Conservation (phyloP, 2,329 filamentous ascomycete species). For the Tolypocladium tundrense region DNA sequence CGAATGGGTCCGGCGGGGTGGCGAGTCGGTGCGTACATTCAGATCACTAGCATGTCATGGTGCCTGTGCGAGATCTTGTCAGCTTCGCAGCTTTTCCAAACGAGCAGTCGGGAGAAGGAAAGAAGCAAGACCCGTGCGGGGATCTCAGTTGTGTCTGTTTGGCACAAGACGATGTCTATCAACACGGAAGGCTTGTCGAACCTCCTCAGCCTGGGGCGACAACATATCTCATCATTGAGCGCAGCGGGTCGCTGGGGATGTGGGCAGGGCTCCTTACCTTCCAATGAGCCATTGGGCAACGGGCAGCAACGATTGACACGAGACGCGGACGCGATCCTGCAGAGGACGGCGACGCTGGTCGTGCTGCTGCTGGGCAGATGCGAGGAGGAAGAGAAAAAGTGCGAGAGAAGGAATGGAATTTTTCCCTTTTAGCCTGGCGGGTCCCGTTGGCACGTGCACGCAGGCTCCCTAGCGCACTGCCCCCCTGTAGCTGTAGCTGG, state of each 20-base stretch:
- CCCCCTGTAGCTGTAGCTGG: not conserved
- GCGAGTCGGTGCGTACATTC: slow-evolving; percentile 6
- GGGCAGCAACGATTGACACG: not conserved
- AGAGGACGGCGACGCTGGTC: not conserved
- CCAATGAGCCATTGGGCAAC: not conserved
- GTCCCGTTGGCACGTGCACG: not conserved
- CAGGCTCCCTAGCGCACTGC: not conserved
- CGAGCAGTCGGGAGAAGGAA: not conserved
- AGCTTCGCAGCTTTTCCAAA: not conserved
- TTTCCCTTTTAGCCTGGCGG: not conserved
- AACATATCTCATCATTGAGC: slow-evolving; percentile 30
- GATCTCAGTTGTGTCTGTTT: slow-evolving; percentile 39
- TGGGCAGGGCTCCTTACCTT: not conserved
- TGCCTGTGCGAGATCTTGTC: not conserved
- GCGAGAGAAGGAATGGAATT: not conserved
- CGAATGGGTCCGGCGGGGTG: not conserved
- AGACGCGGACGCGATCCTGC: not conserved
- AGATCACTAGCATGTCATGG: not conserved
- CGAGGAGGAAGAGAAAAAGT: not conserved
- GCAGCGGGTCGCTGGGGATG: not conserved
- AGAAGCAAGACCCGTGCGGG: not conserved
- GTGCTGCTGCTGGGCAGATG: not conserved
- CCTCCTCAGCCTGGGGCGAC: slow-evolving; percentile 41
- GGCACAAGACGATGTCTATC: slow-evolving; percentile 44
- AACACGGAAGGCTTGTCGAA: slow-evolving; percentile 35